Base-by-base conservation (phyloP, 2,329 filamentous ascomycete species). In the Mycocentrospora acerina region DNA sequence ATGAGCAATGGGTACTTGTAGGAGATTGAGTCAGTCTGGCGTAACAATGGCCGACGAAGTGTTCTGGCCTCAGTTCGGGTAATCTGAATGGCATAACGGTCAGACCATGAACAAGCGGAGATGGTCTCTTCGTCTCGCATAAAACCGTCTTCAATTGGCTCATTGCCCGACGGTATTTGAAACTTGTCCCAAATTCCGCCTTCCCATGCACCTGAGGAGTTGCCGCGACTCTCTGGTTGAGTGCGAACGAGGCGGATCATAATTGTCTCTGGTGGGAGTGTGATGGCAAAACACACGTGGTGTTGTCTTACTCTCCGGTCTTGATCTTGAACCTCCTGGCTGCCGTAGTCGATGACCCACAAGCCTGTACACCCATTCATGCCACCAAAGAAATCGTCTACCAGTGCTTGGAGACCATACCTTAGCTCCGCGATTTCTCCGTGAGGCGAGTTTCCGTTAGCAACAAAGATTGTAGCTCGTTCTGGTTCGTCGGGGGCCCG, bases 341-440 rank as follows among this genome's bases (percentile, higher is more conserved):
- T 55, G 17, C 56, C 57, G 30, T 60, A 35, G 31, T 63, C 55
- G 3, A 73, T 28, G 2, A 66, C 48, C 69, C 69, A 74, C 0
- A 71, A 29, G 10, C 63, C 59, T 6, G 59, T 65, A 32, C 57
- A 60, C 6, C 64, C 65, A 24, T 50, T 52, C 36, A 67, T 53
- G 5, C 52, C 54, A n/a, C 57, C 59, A 18, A 57, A 56, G 29
- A 42, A 53, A 25, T 54, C 46, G 25, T 62, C 59, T 1, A 62
- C 50, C 10, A 65, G 33, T 8, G 70, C 71, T 32, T 72, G 66
- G 12, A 72, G 29, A 3, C 73, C 73, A 24, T 46, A 35, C 25
- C 72, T 53, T 13, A 75, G 50, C 45, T 75, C 72, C 1, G 71
- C 68, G 2, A 76, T 53, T 4, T 65, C 44, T 9, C 73, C 72